These are phyloP conservation scores for Emydomyces testavorans DNA, from an alignment of 2,329 filamentous ascomycete species.

Conservation along the genomic window DNA sequence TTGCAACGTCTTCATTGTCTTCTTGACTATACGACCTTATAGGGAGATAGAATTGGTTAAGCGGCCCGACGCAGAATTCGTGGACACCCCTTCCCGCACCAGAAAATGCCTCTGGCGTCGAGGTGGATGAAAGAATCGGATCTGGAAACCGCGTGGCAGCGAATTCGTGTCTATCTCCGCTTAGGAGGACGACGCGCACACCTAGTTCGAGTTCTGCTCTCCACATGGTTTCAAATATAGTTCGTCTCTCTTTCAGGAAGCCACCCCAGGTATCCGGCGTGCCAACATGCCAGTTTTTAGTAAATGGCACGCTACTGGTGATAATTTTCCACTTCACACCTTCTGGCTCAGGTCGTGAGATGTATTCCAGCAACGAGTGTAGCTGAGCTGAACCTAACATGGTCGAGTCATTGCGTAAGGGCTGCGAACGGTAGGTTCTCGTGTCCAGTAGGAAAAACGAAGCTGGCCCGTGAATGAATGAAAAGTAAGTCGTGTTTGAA, in stretches of 20 bases:
- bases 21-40: constrained; percentile 70
- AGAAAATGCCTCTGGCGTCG: constrained; percentile 14
- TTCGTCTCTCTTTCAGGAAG: constrained; percentile 67
- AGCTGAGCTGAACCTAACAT: constrained; percentile 79
- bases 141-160: constrained; percentile 67
- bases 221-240: constrained; percentile 86
- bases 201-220: constrained; percentile 59
- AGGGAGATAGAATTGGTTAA: constrained; percentile 90
- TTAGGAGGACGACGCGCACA: constrained; percentile 69
- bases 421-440: constrained; percentile 61
- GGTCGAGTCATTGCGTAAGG: constrained; percentile 51
- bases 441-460: constrained; percentile 94
- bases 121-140: constrained; percentile 19
- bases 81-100: constrained; percentile 44
- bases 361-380: constrained; percentile 64
- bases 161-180: constrained; percentile 93
- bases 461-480: constrained; percentile 79
- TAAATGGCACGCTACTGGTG: constrained; percentile 83
- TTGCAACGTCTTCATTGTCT: constrained; percentile 67
- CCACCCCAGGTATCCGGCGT: constrained; percentile 88
- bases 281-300: constrained; percentile 92
- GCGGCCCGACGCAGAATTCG: constrained; percentile 81
- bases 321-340: constrained; percentile 91
- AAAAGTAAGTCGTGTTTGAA: constrained; percentile 66
- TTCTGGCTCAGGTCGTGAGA: constrained; percentile 57